A percentile compares a stretch with the other conserved stretches of the same genome.
Evolutionary conservation across 2,329 filamentous ascomycete genomes (phyloP).

Genomic region (Zarea fungicola): DNA sequence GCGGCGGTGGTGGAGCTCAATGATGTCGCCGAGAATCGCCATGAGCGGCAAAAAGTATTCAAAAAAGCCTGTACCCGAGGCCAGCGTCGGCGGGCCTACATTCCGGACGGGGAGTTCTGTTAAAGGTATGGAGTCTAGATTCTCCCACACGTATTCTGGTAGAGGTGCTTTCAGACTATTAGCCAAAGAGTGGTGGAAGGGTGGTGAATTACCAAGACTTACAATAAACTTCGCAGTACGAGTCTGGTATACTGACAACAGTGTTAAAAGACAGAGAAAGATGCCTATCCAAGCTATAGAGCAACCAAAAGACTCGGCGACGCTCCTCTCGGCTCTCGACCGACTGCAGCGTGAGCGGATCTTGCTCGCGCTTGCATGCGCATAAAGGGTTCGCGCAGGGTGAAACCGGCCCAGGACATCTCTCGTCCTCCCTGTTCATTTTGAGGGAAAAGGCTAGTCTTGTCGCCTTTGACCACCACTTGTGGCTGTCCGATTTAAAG

Average conservation of each 20-base stretch:
- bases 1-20: constrained; percentile 40
- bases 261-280: constrained; percentile 43
- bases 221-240: constrained; percentile 39
- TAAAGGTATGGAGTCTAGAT: constrained; percentile 28
- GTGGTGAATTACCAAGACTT: background rate
- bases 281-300: constrained; percentile 43
- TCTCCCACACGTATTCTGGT: constrained; percentile 36
- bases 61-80: constrained; percentile 40
- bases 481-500: constrained; percentile 43
- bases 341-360: constrained; percentile 20
- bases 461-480: constrained; percentile 42
- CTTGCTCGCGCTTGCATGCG: constrained; percentile 25
- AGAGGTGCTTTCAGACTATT: constrained; percentile 26
- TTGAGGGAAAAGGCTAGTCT: constrained; percentile 33
- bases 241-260: constrained; percentile 39
- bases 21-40: constrained; percentile 43
- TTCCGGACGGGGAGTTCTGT: constrained; percentile 28
- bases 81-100: constrained; percentile 33
- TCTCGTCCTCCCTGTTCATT: constrained; percentile 35
- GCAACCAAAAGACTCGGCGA: constrained; percentile 42
- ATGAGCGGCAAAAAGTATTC: constrained; percentile 47
- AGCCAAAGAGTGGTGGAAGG: background rate
- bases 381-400: constrained; percentile 28
- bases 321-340: constrained; percentile 42
- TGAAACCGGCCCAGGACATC: constrained; percentile 22